A percentile compares a stretch with the other conserved stretches of the same genome.
Conservation (phyloP, 2,329 filamentous ascomycete genomes). For the Bipolaris gigantea region DNA sequence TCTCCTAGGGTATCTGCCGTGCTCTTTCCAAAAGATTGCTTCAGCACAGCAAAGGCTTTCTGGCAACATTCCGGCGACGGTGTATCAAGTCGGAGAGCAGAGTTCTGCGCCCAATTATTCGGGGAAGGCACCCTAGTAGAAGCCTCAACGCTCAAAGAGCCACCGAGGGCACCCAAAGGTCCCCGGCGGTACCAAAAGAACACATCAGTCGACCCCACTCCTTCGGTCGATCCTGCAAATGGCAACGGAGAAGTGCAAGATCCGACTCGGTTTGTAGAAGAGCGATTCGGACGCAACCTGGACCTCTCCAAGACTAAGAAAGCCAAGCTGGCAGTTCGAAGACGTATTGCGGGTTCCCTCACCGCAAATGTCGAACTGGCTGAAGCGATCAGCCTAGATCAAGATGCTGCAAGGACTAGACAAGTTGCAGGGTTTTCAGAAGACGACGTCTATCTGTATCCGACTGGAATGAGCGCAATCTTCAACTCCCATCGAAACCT, state of each 20-base stretch:
- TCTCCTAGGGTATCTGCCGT: conserved; percentile 57
- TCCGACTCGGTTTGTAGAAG: conserved; percentile 81
- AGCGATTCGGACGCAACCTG: conserved; percentile 90
- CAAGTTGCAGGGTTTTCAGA: conserved; percentile 69
- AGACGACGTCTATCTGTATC: conserved; percentile 85
- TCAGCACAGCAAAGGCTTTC: conserved; percentile 81
- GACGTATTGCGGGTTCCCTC: conserved; percentile 85
- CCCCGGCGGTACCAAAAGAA: conserved; percentile 77
- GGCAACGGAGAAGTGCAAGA: conserved; percentile 59
- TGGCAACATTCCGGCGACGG: conserved; percentile 98
- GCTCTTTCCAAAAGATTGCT: conserved; percentile 68
- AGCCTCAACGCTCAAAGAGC: conserved; percentile 42
- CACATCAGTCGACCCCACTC: conserved; percentile 53
- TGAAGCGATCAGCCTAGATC: conserved; percentile 59
- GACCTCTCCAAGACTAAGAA: conserved; percentile 76
- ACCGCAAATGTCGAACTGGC: conserved; percentile 69
- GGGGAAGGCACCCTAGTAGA: conserved; percentile 67
- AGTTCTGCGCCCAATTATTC: conserved; percentile 80
- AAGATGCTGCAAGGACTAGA: conserved; percentile 43
- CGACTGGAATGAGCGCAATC: conserved; percentile 92
- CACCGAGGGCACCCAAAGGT: conserved; percentile 61
- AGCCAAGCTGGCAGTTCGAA: conserved; percentile 81
- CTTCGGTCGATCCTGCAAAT: conserved; percentile 16
- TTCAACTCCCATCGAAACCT: conserved; percentile 82
- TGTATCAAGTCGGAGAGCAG: conserved; percentile 84